These are phyloP conservation scores for Cutaneotrichosporon curvatum DNA, from an alignment of 1,284 basidiomycete species.

Conservation along the genomic window DNA sequence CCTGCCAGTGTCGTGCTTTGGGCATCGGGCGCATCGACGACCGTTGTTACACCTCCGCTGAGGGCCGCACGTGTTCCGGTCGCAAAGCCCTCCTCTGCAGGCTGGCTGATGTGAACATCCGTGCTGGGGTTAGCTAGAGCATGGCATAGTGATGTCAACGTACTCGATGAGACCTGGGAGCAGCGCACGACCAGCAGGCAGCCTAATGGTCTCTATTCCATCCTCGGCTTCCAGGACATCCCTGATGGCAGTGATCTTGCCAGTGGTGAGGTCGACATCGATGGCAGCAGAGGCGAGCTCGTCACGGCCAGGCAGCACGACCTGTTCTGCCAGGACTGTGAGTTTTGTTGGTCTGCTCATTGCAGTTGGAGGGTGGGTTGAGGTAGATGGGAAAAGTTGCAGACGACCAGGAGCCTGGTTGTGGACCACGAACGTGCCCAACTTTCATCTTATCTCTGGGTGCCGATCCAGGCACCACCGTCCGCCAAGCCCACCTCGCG, in stretches of 20 bases:
- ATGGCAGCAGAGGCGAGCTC: conserved; percentile 54
- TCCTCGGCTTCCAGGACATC: conserved; percentile 21
- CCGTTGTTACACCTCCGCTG: conserved; percentile 80
- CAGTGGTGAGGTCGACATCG: conserved; percentile 56
- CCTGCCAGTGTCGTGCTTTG: conserved; percentile 78
- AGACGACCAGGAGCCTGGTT: no score
- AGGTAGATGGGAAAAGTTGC: background rate
- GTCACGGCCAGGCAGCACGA: conserved; percentile 54
- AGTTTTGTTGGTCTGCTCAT: background rate
- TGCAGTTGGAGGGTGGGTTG: background rate
- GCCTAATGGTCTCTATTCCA: conserved; percentile 16
- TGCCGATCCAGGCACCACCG: no score
- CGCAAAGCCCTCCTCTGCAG: conserved; percentile 79
- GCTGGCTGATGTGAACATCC: conserved; percentile 90
- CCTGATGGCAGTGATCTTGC: conserved; percentile 59
- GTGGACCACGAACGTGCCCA: no score
- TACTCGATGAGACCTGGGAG: conserved; percentile 82
- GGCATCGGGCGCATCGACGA: conserved; percentile 94
- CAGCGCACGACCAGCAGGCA: conserved; percentile 47
- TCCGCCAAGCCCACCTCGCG: no score
- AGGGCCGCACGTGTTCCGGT: conserved; percentile 82
- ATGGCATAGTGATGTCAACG: conserved; percentile 31
- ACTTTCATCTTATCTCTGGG: no score
- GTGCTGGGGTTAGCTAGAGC: conserved; percentile 50
- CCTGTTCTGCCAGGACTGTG: conserved; percentile 36